Percentiles rank a stretch among this genome's conserved stretches.
These are phyloP conservation scores for Vitis hybrid DNA, from an alignment of 177 flowering plant species.

Conservation along the genomic window DNA sequence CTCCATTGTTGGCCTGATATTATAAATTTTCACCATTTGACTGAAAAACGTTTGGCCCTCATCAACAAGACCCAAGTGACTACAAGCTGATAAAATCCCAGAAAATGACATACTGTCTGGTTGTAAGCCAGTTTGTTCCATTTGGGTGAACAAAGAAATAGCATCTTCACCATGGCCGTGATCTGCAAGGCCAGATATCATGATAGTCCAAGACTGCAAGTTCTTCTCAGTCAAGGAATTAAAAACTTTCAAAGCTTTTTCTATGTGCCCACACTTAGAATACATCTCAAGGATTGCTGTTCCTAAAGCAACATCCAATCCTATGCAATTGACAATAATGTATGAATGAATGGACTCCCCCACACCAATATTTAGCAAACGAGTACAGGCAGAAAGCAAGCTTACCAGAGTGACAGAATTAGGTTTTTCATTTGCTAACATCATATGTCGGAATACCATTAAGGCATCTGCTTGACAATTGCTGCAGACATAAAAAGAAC, in stretches of 20 bases:
- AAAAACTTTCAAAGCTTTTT: conserved; percentile 44
- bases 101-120: conserved; percentile 53
- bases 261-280: conserved; percentile 54
- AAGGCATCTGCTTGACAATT: conserved; percentile 36
- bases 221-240: conserved; percentile 41
- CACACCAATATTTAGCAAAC: conserved; percentile 29
- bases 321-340: conserved; percentile 29
- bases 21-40: conserved; percentile 36
- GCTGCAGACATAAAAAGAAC: conserved; percentile 19
- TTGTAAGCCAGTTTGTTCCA: conserved; percentile 38
- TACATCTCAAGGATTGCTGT: conserved; percentile 65
- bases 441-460: conserved; percentile 41
- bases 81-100: conserved; percentile 53
- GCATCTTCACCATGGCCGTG: conserved; percentile 46
- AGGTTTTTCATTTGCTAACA: conserved; percentile 37
- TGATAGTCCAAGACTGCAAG: conserved; percentile 57
- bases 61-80: conserved; percentile 48
- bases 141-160: conserved; percentile 42
- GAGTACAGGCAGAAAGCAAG: conserved; percentile 53
- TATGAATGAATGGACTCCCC: conserved; percentile 49
- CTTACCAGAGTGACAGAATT: conserved; percentile 57
- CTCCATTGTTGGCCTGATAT: conserved; percentile 52
- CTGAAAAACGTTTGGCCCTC: conserved; percentile 42
- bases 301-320: conserved; percentile 45
- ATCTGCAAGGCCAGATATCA: conserved; percentile 54